These are phyloP conservation scores for Paecilomyces sp. DNA, from an alignment of 2,329 filamentous ascomycete species.

Conservation along the genomic window DNA sequence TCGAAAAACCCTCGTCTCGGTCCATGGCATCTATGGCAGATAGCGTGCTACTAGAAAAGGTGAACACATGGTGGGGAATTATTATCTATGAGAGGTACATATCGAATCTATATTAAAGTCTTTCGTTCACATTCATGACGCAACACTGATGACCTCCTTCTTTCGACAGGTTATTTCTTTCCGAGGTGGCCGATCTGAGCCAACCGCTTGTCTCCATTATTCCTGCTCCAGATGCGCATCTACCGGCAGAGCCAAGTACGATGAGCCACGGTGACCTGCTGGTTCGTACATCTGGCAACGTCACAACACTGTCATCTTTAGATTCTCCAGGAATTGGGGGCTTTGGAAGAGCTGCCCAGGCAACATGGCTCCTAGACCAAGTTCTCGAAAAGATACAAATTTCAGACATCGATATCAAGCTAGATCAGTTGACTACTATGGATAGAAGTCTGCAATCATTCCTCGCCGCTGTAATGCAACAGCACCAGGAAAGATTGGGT, in stretches of 20 bases:
- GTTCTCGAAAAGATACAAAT: slow-evolving; percentile 7
- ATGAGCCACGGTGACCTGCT: not conserved
- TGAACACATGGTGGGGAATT: slow-evolving; percentile 22
- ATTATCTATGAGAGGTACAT: slow-evolving; percentile 19
- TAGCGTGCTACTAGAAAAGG: slow-evolving; percentile 11
- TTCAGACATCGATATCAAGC: slow-evolving; percentile 3
- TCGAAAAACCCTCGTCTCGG: slow-evolving; percentile 6
- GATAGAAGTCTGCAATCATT: slow-evolving; percentile 4
- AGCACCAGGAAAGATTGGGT: not conserved
- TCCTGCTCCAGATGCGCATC: slow-evolving; percentile 4
- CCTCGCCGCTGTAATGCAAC: slow-evolving; percentile 6
- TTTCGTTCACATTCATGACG: not conserved
- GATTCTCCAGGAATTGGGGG: slow-evolving; percentile 4
- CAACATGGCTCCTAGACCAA: slow-evolving; percentile 14
- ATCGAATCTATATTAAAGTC: not conserved
- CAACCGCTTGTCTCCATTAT: slow-evolving; percentile 11
- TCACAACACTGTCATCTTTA: slow-evolving; percentile 1
- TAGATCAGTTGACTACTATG: slow-evolving; percentile 5
- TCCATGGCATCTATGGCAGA: not conserved
- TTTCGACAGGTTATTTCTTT: slow-evolving; percentile 6
- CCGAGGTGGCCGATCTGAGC: slow-evolving; percentile 7
- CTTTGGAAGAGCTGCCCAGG: slow-evolving; percentile 14
- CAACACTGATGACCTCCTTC: not conserved
- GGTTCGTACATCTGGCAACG: not conserved
- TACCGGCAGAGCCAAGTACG: slow-evolving; percentile 9